phyloP scores from a whole-genome alignment of 805 yeast species.

The Komagataella kurtzmanii region DNA sequence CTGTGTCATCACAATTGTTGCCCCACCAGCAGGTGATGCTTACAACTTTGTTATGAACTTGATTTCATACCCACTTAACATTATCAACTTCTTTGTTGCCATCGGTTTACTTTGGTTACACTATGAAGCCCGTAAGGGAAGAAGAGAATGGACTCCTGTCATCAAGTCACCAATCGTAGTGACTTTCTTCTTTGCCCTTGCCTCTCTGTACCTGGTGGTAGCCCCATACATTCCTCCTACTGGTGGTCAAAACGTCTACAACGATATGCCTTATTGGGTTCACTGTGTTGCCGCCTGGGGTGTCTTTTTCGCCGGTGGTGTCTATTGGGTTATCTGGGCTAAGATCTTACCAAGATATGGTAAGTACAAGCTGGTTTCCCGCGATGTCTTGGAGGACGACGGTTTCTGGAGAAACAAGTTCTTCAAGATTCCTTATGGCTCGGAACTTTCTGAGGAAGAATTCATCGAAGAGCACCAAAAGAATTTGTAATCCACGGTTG shows the following conservation, averaged over 20 bases:
- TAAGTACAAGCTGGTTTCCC: conserved; percentile 34
- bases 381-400: conserved; percentile 42
- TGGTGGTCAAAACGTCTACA: conserved; percentile 53
- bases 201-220: conserved; percentile 53
- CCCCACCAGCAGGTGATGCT: conserved; percentile 83
- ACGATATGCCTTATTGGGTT: conserved; percentile 54
- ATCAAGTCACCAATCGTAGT: conserved; percentile 55
- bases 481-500: neutral
- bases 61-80: conserved; percentile 71
- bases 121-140: conserved; percentile 31
- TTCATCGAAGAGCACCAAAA: neutral
- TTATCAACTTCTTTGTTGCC: conserved; percentile 55
- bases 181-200: conserved; percentile 45
- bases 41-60: conserved; percentile 70
- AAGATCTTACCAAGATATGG: conserved; percentile 40
- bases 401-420: conserved; percentile 63
- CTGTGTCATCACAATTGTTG: conserved; percentile 59
- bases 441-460: neutral
- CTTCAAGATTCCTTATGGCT: conserved; percentile 18
- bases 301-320: conserved; percentile 48
- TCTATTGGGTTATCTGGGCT: conserved; percentile 59
- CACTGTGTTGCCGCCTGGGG: conserved; percentile 72
- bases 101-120: conserved; percentile 48
- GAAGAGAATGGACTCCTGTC: conserved; percentile 55
- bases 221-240: conserved; percentile 76